Conservation (phyloP, 2,329 filamentous ascomycete genomes). For the Gaeumannomyces tritici region DNA sequence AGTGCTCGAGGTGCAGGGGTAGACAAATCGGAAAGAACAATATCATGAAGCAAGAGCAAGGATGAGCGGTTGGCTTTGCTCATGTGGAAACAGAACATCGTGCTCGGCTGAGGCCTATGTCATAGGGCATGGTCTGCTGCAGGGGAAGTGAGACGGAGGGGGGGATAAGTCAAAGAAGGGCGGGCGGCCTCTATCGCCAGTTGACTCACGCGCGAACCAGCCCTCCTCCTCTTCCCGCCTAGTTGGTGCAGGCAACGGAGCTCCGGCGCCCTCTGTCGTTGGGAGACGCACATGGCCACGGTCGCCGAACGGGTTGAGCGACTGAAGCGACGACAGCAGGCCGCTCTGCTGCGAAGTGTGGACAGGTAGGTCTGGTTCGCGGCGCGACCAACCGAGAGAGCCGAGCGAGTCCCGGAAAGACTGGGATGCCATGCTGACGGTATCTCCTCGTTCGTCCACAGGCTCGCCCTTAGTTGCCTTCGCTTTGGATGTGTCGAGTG, state of each 20-base stretch:
- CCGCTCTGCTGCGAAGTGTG: constrained; percentile 63
- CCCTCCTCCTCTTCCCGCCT: constrained; percentile 90
- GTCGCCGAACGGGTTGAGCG: constrained; percentile 77
- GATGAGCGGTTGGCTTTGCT: constrained; percentile 9
- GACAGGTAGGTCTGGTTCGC: constrained; percentile 66
- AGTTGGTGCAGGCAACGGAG: constrained; percentile 74
- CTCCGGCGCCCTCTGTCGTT: constrained; percentile 71
- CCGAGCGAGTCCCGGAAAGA: constrained; percentile 93
- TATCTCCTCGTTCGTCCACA: background rate
- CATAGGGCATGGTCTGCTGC: constrained; percentile 24
- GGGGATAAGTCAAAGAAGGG: constrained; percentile 5
- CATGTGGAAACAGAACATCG: constrained; percentile 31
- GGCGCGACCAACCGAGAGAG: constrained; percentile 87
- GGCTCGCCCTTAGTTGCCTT: background rate
- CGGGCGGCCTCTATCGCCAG: background rate
- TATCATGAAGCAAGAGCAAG: background rate
- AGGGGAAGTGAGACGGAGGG: constrained; percentile 24
- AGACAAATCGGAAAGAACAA: constrained; percentile 6
- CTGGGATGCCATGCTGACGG: constrained; percentile 63
- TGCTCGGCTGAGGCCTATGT: constrained; percentile 33
- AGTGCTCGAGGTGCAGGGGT: background rate
- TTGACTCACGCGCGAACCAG: constrained; percentile 83
- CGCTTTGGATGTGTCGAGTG: background rate
- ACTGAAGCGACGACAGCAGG: constrained; percentile 71
- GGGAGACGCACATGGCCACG: constrained; percentile 86